phyloP scores from a whole-genome alignment of 1,284 basidiomycete genomes.

The Bothia castanella region DNA sequence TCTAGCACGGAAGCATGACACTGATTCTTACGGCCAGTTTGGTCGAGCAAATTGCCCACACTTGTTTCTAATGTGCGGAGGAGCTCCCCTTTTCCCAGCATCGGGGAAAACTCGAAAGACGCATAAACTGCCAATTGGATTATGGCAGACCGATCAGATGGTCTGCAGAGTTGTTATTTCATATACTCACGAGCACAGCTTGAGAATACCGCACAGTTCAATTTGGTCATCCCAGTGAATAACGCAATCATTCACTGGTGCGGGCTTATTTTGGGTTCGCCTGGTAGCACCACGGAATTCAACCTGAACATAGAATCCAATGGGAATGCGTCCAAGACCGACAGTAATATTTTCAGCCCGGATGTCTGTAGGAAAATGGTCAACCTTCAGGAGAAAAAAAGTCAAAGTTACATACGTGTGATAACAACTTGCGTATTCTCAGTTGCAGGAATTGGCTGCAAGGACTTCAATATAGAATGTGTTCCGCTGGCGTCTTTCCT shows the following conservation, averaged over 20 bases:
- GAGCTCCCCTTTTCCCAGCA: conserved; percentile 14
- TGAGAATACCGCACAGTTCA: neutral
- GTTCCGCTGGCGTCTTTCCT: too few species aligned
- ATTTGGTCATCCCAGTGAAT: conserved; percentile 12
- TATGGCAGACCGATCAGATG: neutral
- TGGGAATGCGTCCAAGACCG: conserved; percentile 7
- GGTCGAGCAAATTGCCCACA: conserved; percentile 1
- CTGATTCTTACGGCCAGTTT: neutral
- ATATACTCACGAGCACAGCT: too few species aligned
- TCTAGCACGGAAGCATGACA: too few species aligned
- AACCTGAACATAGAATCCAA: conserved; percentile 6
- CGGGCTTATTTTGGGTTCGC: conserved; percentile 5
- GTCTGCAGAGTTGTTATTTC: conserved; percentile 4
- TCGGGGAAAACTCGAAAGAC: conserved; percentile 12
- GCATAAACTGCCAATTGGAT: conserved; percentile 11
- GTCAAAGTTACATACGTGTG: neutral
- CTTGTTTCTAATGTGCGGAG: neutral
- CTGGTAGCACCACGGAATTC: neutral
- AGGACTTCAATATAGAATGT: too few species aligned
- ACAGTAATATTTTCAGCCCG: conserved; percentile 5
- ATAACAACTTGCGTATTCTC: neutral
- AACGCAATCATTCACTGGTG: neutral
- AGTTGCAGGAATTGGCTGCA: too few species aligned
- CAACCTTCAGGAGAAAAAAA: neutral
- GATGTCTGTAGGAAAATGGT: neutral